Base-by-base conservation (phyloP, 805 yeast species). In the Starmerella apicola region DNA sequence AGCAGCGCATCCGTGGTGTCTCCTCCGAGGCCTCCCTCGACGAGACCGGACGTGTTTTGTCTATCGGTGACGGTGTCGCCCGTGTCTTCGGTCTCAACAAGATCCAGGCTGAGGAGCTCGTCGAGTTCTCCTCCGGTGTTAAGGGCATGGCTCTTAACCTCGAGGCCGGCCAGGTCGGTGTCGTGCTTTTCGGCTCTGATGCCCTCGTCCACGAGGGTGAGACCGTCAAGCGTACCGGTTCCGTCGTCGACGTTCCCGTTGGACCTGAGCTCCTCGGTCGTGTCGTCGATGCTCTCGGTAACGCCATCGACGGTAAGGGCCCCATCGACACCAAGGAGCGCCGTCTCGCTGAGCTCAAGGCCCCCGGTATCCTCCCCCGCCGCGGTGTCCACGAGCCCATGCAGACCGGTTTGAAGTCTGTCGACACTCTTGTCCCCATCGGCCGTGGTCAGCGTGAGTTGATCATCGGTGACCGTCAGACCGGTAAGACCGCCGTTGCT, bases 401-500 rank as follows among this genome's bases (percentile, higher is more conserved):
- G 81, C 98, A 91, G 76, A 88, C 98, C 61, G 99, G 98, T 80
- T 80, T 91, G 65, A 91, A 91, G 76, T 79, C 96, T 51, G 95
- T 91, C 58, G 99, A 91, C 66, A 88, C 98, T 65, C 79, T 91
- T 62, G 99, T 91, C 69, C 98, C 98, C 70, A 70, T 91, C 60
- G 98, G 98, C 66, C 91, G 98, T 81, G 98, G 98, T 69, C 98
- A 91, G 75, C 91, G 98, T 83, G 98, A 91, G 77, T 75, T 91
- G 81, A 88, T 88, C 63, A 88, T 88, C 66, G 98, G 98, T 80
- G 98, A 88, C 71, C 88, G 98, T 78, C 98, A 91, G 76, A 91
- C 98, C 62, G 98, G 98, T 81, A 91, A 91, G 78, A 91, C 98
- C 64, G 95, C 97, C 53, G 95, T 91, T 60, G 98, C 97, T 59